Evolutionary conservation across 1,139 yeast species (phyloP).

Genomic region (Kluyveromyces sp.): DNA sequence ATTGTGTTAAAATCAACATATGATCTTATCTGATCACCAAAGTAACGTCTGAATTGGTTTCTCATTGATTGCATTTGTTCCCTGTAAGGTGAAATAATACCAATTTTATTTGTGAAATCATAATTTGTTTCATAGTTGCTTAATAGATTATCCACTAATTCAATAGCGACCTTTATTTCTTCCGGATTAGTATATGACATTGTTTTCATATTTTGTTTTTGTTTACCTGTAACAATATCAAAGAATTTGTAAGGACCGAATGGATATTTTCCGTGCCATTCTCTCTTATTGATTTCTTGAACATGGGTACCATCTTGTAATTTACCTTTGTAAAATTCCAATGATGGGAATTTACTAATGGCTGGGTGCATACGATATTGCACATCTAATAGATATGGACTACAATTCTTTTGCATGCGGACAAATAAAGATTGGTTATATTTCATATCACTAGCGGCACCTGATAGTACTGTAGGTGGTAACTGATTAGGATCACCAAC

Average conservation of each 20-base stretch:
- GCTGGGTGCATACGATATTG: slow-evolving; percentile 98
- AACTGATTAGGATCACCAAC: slow-evolving; percentile 99
- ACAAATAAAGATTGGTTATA: slow-evolving; percentile 93
- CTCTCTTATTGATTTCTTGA: slow-evolving; percentile 48
- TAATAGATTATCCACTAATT: slow-evolving; percentile 54
- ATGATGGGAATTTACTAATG: slow-evolving; percentile 80
- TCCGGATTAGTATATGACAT: slow-evolving; percentile 61
- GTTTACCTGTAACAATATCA: slow-evolving; percentile 59
- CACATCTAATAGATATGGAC: slow-evolving; percentile 68
- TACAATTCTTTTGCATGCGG: slow-evolving; percentile 71
- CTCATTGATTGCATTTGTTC: slow-evolving; percentile 67
- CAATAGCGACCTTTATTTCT: slow-evolving; percentile 70
- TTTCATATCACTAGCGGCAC: slow-evolving; percentile 67
- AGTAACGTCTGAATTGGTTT: slow-evolving; percentile 46
- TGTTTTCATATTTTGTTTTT: slow-evolving; percentile 53
- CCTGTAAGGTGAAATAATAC: slow-evolving; percentile 90
- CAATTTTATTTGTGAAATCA: slow-evolving; percentile 65
- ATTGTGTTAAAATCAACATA: slow-evolving; percentile 88
- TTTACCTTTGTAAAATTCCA: slow-evolving; percentile 66
- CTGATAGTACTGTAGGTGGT: slow-evolving; percentile 97
- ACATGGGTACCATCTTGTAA: slow-evolving; percentile 72
- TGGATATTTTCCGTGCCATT: slow-evolving; percentile 60
- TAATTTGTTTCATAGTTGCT: slow-evolving; percentile 39
- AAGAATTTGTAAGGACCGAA: slow-evolving; percentile 77
- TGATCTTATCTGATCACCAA: slow-evolving; percentile 55